Percentiles rank a stretch among this genome's conserved stretches.
These are phyloP conservation scores for Rosa hybrid DNA, from an alignment of 331 rosid genomes.

Conservation along the genomic window DNA sequence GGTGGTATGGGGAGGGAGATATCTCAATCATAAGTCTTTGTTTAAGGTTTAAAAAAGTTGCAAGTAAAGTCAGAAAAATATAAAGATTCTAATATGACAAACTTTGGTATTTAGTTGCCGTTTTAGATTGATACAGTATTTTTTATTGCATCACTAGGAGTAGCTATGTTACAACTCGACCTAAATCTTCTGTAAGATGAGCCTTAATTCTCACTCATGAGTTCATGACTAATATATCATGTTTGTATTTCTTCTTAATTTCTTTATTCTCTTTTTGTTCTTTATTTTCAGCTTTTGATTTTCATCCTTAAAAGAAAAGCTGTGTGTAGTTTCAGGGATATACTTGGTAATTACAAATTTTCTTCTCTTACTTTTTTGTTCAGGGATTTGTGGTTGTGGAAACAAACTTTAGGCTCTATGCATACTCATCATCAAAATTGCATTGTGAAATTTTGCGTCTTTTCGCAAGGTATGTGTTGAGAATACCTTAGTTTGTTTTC, in stretches of 20 bases:
- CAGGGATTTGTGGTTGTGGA: conserved; percentile 94
- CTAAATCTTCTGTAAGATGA: background rate
- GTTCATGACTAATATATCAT: background rate
- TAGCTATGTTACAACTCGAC: background rate
- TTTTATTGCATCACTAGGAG: background rate
- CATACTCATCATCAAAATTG: conserved; percentile 83
- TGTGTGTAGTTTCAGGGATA: background rate
- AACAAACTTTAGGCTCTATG: conserved; percentile 87
- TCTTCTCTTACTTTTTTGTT: conserved; percentile 7
- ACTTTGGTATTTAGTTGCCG: background rate
- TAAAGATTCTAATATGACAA: background rate
- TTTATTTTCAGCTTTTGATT: conserved; percentile 10
- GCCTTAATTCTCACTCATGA: background rate
- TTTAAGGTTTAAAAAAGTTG: background rate
- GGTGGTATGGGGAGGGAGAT: background rate
- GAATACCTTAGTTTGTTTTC: background rate
- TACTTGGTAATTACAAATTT: background rate
- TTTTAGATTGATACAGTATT: background rate
- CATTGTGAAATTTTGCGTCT: conserved; percentile 93
- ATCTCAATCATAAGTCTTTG: background rate
- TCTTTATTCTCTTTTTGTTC: background rate
- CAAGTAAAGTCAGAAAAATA: background rate
- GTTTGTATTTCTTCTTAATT: background rate
- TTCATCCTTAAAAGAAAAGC: background rate
- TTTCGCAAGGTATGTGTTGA: conserved; percentile 60